Evolutionary conservation across 192 early-diverging fungal genomes (phyloP), one percentile per base, ranked within the genome.

Genomic region (Mortierella claussenii): DNA sequence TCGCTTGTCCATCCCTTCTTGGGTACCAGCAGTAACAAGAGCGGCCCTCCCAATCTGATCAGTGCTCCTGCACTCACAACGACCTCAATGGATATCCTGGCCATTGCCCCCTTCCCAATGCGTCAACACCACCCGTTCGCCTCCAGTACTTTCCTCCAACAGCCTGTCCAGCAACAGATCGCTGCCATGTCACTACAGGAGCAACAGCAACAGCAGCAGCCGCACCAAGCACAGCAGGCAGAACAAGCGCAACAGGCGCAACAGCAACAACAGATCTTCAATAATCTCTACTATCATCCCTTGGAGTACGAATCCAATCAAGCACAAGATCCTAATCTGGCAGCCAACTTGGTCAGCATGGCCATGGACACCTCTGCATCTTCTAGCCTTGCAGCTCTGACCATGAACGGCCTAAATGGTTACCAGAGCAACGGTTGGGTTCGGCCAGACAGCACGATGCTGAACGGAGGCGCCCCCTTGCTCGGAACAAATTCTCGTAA

Each of bases 11-110:
- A 58, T 31, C 56, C 56, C 26, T 58, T 58, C 43, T 43, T 43
- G 10, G 52, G 42, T 24, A 65, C 42, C 28, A 50, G 11, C 32
- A 49, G 12, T 45, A 56, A 40, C 17, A 48, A 57, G 10, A 59
- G n/a, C n/a, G 7, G 31, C 15, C 52, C 51, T 28, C 56, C 50
- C 8, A 55, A 55, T 12, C 58, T 76, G 20, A 21, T 76, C 30
- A 47, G 46, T 37, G 43, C 59, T 2, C 47, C 64, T 42, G 52
- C 55, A 33, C 52, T 58, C 21, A 67, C 50, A 17, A 67, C 59
- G 15, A 50, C 64, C 15, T 55, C 73, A 17, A 76, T 76, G 73
- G 65, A 76, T 61, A 48, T 76, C 64, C 31, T 67, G 58, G 56
- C 70, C 43, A 60, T 60, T 31, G 45, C 58, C 1, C 64, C 73